Percentiles rank a stretch among this genome's conserved stretches.
These are phyloP conservation scores for Scutellaria minor DNA, from an alignment of 257 asterid genomes.

Conservation along the genomic window DNA sequence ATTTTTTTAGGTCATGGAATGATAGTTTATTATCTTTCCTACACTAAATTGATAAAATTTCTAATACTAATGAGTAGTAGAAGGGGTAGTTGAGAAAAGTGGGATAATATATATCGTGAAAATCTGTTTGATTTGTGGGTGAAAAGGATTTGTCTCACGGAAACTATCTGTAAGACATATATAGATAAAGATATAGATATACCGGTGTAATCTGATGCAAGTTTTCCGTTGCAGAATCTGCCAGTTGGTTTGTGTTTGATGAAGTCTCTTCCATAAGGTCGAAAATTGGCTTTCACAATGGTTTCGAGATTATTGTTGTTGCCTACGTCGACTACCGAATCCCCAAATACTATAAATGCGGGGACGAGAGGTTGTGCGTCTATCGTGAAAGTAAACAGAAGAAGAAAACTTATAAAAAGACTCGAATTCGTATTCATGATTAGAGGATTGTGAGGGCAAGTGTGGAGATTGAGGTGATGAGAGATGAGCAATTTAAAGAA, in stretches of 20 bases:
- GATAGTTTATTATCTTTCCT: too few species aligned
- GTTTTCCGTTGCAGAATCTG: conserved; percentile 86
- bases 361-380: conserved; percentile 71
- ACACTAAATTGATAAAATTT: too few species aligned
- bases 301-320: conserved; percentile 81
- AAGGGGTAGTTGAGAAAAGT: conserved; percentile 31
- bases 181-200: neutral
- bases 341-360: conserved; percentile 74
- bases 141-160: too few species aligned
- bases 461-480: conserved; percentile 16
- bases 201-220: conserved; percentile 87
- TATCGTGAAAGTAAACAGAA: conserved; percentile 20
- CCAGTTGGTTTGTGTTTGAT: conserved; percentile 67
- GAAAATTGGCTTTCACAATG: conserved; percentile 72
- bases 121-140: too few species aligned
- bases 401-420: conserved; percentile 13
- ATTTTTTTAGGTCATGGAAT: neutral
- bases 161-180: too few species aligned
- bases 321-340: conserved; percentile 76
- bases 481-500: conserved; percentile 37
- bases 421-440: conserved; percentile 30
- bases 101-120: neutral
- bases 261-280: conserved; percentile 86
- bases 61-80: neutral
- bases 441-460: too few species aligned